Evolutionary conservation across 106 monocot species (phyloP), one percentile per base, ranked within the genome.

Genomic region (Allium sativum): DNA sequence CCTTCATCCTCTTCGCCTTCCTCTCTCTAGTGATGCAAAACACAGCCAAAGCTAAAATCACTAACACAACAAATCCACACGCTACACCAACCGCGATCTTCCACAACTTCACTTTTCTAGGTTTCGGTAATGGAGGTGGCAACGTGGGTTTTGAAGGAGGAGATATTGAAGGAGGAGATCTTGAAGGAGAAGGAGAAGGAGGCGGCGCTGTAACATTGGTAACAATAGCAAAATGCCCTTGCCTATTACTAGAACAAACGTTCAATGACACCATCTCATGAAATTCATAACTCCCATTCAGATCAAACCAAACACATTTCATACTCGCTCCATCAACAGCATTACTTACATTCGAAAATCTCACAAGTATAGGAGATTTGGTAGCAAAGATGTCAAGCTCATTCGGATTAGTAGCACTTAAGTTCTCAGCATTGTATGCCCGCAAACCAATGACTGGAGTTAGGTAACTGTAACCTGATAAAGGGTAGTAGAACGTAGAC

Each of bases 161-260:
- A n/a, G n/a, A n/a, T n/a, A n/a, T n/a, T n/a, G n/a, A n/a, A n/a
- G n/a, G n/a, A n/a, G n/a, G n/a, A n/a, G n/a, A n/a, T n/a, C n/a
- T n/a, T n/a, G n/a, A 21, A 14, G 63, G 63, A 63, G 63, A 45
- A 3, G 44, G 63, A 17, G 82, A 51, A 71, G 92, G 80, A 68
- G 77, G 59, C 46, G 72, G 47, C 14, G 15, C 77, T 12, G 68
- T 77, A 22, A 81, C 67, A 52, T 81, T 84, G 11, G 82, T 77
- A 46, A 76, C 94, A 46, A 95, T 74, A 9, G 90, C 55, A 43
- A 90, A 90, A 55, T 95, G 94, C 22, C 94, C 94, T 52, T 78
- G 83, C 11, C 59, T 67, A 42, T 59, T 73, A 2, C 77, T 70
- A 7, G 55, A 70, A 53, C 94, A 95, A 41, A 65, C 58, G 68